phyloP scores from a whole-genome alignment of 148 eudicot species.

The Beta vulgaris region DNA sequence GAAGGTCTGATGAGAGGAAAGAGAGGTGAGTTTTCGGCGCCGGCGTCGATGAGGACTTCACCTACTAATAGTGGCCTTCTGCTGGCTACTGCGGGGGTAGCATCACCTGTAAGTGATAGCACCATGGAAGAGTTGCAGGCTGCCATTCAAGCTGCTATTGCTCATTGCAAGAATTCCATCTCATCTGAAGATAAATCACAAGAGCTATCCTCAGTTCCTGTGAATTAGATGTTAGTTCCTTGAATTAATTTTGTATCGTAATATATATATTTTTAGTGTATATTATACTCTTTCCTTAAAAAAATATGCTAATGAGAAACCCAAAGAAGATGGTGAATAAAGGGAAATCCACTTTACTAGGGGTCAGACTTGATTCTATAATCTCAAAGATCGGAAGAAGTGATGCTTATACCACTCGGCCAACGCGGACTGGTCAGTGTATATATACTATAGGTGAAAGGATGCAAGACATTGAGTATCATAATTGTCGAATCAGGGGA shows the following conservation, averaged over 20 bases:
- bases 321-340: too few relatives aligned
- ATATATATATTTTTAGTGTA: neutral
- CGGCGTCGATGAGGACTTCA: conserved; percentile 71
- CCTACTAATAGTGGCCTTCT: conserved; percentile 46
- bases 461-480: too few relatives aligned
- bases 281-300: neutral
- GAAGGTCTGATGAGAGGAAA: conserved; percentile 36
- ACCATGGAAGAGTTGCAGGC: conserved; percentile 89
- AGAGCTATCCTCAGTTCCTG: conserved; percentile 12
- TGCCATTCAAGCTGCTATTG: conserved; percentile 91
- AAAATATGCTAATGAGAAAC: too few relatives aligned
- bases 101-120: conserved; percentile 51
- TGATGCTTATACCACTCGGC: too few relatives aligned
- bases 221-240: conserved; percentile 14
- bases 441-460: too few relatives aligned
- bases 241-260: neutral
- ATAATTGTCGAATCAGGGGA: too few relatives aligned
- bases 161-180: conserved; percentile 85
- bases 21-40: conserved; percentile 58
- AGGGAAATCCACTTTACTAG: too few relatives aligned
- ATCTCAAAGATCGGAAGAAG: too few relatives aligned
- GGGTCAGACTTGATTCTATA: too few relatives aligned
- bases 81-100: conserved; percentile 30
- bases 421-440: too few relatives aligned
- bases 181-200: conserved; percentile 34